A percentile compares a stretch with the other conserved stretches of the same genome.
Evolutionary conservation across 768 basidiomycete species (phyloP).

Genomic region (Leccinum uliginosum): DNA sequence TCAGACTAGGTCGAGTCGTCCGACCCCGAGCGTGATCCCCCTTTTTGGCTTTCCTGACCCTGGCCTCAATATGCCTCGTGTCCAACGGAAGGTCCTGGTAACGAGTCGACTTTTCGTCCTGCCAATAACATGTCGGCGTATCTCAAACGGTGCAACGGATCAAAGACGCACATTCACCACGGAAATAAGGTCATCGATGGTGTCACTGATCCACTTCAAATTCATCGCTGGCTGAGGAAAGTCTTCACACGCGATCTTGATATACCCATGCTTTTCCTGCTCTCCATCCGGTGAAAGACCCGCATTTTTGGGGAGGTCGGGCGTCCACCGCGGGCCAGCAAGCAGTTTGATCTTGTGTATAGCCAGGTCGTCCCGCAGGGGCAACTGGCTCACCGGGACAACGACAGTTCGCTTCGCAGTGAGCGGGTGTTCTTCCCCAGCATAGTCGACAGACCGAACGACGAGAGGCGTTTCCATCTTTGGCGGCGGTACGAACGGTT

Average conservation of each 20-base stretch:
- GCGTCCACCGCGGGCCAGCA: conserved; percentile 85
- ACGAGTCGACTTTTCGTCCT: conserved; percentile 37
- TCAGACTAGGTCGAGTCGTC: conserved; percentile 57
- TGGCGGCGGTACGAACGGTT: conserved; percentile 77
- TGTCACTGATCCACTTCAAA: conserved; percentile 90
- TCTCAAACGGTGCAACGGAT: conserved; percentile 2
- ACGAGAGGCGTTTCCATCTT: conserved; percentile 53
- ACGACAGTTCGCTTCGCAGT: conserved; percentile 68
- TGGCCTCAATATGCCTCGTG: conserved; percentile 71
- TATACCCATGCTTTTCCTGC: conserved; percentile 64
- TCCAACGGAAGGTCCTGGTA: conserved; percentile 75
- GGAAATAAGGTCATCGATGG: conserved; percentile 69
- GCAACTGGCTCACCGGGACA: conserved; percentile 69
- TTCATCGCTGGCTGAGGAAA: conserved; percentile 83
- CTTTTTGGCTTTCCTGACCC: conserved; percentile 65
- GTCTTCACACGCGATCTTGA: conserved; percentile 90
- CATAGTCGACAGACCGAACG: conserved; percentile 73
- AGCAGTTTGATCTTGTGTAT: conserved; percentile 84
- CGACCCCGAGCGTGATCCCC: conserved; percentile 63
- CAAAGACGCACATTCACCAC: conserved; percentile 74
- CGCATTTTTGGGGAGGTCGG: conserved; percentile 63
- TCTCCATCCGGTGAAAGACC: conserved; percentile 45
- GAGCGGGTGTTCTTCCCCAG: conserved; percentile 71
- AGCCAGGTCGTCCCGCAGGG: conserved; percentile 58
- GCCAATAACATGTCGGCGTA: conserved; percentile 11